Base-by-base conservation (phyloP, 1,284 basidiomycete species). In the Gymnopus androsaceus region DNA sequence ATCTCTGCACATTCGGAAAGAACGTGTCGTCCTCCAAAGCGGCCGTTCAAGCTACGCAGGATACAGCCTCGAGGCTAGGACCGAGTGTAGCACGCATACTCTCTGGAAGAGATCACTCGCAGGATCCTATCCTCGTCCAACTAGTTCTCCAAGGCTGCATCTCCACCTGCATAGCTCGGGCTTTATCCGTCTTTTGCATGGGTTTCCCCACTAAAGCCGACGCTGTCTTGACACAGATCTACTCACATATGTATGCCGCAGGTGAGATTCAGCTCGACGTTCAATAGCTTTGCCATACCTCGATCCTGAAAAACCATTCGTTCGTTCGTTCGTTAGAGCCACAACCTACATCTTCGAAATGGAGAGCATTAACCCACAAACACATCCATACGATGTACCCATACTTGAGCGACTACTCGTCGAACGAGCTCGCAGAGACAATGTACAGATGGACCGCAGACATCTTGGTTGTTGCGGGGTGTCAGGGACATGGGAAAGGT, bases 51-150 rank as follows among this genome's bases (percentile, higher is more conserved):
- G 73, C 77, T 21, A 75, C 80, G 65, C 78, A 82, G 58, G 84
- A 87, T 57, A 83, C 82, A 54, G 76, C 78, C 4, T 75, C 82
- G 5, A 79, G 87, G 60, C 67, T 90, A 12, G 86, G 87, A 1
- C 71, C 76, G 1, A 78, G 79, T 41, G 74, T 90, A 51, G 79
- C 81, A 21, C 78, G 77, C 30, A 78, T 87, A 41, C 71, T 90
- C 37, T 73, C 81, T 4, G 73, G 77, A 9, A 76, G 84, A 51
- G 86, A 89, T 61, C 84, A 90, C 66, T 77, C 83, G 15, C 84
- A 85, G 51, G 88, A 90, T 66, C 84, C 88, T 15, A 83, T 87
- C 49, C 74, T 90, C 7, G 84, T 90, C 21, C 87, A 89, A 63
- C 78, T 89, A 33, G 87, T 85, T 6, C 67, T 90, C 37, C 88